Evolutionary conservation across 2,329 filamentous ascomycete species (phyloP).

Genomic region (Pyrenochaeta sp.): DNA sequence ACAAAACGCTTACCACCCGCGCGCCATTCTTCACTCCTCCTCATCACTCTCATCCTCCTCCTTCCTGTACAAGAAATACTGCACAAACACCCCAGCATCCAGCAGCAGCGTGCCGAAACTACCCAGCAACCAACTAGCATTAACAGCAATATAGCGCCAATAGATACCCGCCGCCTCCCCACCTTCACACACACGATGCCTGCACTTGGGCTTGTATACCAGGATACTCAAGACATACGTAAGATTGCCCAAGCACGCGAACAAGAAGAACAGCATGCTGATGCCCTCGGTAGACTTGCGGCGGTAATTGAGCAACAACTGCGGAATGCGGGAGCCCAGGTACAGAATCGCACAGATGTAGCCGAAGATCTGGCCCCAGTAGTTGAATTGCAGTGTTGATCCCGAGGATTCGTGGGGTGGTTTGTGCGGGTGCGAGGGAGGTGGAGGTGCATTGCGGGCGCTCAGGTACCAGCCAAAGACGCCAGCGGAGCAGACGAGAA

Average conservation of each 20-base stretch:
- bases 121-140: conserved; percentile 87
- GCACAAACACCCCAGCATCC: conserved; percentile 85
- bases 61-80: conserved; percentile 85
- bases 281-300: conserved; percentile 94
- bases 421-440: conserved; percentile 42
- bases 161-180: conserved; percentile 75
- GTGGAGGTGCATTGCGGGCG: conserved; percentile 46
- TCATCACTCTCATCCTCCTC: conserved; percentile 51
- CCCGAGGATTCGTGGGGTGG: conserved; percentile 30
- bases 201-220: conserved; percentile 81
- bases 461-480: conserved; percentile 83
- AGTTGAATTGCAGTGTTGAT: conserved; percentile 69
- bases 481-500: conserved; percentile 85
- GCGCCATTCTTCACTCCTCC: conserved; percentile 28
- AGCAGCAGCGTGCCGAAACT: conserved; percentile 86
- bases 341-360: conserved; percentile 92
- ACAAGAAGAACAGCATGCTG: conserved; percentile 93
- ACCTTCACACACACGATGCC: conserved; percentile 59
- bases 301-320: conserved; percentile 89
- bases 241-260: conserved; percentile 93
- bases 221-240: conserved; percentile 93
- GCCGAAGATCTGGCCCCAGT: conserved; percentile 87
- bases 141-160: conserved; percentile 83
- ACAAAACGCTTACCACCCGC: too few relatives aligned
- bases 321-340: conserved; percentile 86